A percentile compares a stretch with the other conserved stretches of the same genome.
Evolutionary conservation across 768 basidiomycete genomes (phyloP).

Genomic region (Megacollybia marginata): DNA sequence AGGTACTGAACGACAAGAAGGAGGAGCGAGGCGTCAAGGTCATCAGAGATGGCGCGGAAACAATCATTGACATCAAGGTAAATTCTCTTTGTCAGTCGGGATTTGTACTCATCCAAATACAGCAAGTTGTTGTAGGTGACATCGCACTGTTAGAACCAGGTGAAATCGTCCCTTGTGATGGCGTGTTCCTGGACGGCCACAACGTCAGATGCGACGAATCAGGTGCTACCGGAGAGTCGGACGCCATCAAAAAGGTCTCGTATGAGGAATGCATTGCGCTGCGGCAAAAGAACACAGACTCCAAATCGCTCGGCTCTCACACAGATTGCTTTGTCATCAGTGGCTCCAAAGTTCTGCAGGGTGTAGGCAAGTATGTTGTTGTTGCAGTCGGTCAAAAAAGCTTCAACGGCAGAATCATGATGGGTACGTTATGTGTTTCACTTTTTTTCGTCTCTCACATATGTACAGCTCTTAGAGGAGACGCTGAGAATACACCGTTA

Average conservation of each 20-base stretch:
- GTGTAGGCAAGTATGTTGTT: conserved; percentile 88
- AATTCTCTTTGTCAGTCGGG: conserved; percentile 5
- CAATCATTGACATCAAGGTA: conserved; percentile 77
- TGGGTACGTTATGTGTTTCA: conserved; percentile 52
- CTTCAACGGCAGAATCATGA: conserved; percentile 97
- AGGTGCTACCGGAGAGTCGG: conserved; percentile 93
- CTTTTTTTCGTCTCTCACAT: conserved; percentile 1
- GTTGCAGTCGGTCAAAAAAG: conserved; percentile 88
- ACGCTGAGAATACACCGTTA: conserved; percentile 84
- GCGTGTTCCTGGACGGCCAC: conserved; percentile 87
- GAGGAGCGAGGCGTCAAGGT: conserved; percentile 89
- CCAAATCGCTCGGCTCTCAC: conserved; percentile 37
- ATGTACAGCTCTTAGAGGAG: conserved; percentile 69
- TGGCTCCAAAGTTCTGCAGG: conserved; percentile 91
- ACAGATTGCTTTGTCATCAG: conserved; percentile 89
- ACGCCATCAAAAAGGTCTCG: conserved; percentile 83
- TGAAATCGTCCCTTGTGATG: conserved; percentile 94
- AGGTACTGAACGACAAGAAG: conserved; percentile 85
- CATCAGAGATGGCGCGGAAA: conserved; percentile 64
- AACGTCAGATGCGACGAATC: conserved; percentile 95
- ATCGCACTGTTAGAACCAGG: conserved; percentile 89
- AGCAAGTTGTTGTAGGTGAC: conserved; percentile 94
- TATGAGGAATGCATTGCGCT: conserved; percentile 67
- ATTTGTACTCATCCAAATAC: conserved; percentile 6
- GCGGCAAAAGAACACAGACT: conserved; percentile 23